These are phyloP conservation scores for Dactylellina drechsleri DNA, from an alignment of 2,329 filamentous ascomycete genomes.

Conservation along the genomic window DNA sequence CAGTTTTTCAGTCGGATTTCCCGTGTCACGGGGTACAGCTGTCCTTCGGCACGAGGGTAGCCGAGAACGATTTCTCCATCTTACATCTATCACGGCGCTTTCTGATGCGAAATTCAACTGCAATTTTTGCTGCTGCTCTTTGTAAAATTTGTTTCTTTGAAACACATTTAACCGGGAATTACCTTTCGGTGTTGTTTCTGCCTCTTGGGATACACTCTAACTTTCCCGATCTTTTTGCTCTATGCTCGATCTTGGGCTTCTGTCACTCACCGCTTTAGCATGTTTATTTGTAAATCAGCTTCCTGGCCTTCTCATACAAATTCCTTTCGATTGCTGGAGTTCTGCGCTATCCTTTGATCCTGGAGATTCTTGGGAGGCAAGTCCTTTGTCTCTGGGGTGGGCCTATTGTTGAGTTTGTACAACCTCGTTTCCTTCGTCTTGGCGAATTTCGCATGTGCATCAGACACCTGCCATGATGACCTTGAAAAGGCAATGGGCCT, in stretches of 20 bases:
- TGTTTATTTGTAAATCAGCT: slow-evolving; percentile 54
- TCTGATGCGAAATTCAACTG: slow-evolving; percentile 37
- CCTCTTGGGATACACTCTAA: slow-evolving; percentile 11
- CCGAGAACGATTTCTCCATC: slow-evolving; percentile 49
- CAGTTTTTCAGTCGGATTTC: slow-evolving; percentile 30
- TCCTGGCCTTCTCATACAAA: slow-evolving; percentile 27
- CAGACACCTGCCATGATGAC: slow-evolving; percentile 48
- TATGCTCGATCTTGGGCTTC: slow-evolving; percentile 26
- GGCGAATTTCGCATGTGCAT: slow-evolving; percentile 51
- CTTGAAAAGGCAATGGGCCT: slow-evolving; percentile 36
- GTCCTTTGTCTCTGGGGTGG: slow-evolving; percentile 13
- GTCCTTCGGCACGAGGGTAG: slow-evolving; percentile 50
- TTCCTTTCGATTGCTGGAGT: slow-evolving; percentile 35
- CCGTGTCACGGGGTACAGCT: slow-evolving; percentile 47
- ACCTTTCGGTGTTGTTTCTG: slow-evolving; percentile 30
- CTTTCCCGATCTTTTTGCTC: slow-evolving; percentile 25
- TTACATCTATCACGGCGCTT: slow-evolving; percentile 51
- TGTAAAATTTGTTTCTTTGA: slow-evolving; percentile 40
- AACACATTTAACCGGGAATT: slow-evolving; percentile 55
- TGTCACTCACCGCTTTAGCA: slow-evolving; percentile 51
- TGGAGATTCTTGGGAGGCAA: slow-evolving; percentile 29
- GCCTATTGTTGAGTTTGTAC: slow-evolving; percentile 32
- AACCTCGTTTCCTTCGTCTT: slow-evolving; percentile 33
- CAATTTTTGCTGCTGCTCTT: slow-evolving; percentile 28
- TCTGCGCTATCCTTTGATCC: slow-evolving; percentile 39